Base-by-base conservation (phyloP, 2,329 filamentous ascomycete species). In the Hortaea werneckii region DNA sequence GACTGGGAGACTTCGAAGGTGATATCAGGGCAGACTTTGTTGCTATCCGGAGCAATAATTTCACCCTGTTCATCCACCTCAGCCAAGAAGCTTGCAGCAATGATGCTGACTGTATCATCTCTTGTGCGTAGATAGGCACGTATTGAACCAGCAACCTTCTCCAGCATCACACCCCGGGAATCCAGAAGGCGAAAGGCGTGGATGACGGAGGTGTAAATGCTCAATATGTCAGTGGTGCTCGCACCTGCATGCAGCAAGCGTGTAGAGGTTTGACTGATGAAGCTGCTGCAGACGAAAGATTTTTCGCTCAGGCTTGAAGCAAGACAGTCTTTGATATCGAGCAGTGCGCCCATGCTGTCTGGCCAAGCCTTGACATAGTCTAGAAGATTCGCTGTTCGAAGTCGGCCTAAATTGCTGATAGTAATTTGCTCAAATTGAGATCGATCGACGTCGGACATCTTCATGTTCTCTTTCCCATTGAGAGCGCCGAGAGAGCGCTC, bases 361-460 rank as follows among this genome's bases (percentile, higher is more conserved):
- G 85, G 83, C 85, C 85, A 92, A 46, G 76, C 73, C 47, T 85
- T 74, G 40, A 88, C 80, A 58, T 90, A 88, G 58, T 89, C 83
- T 57, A 88, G 90, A 7, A 92, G 70, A 58, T 87, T 80, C 6
- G 76, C 72, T 40, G 83, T 85, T 38, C 86, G 76, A 41, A 85
- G 70, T 12, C 77, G 74, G 2, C 84, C 85, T 11, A 90, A 72
- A 39, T 42, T 42, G 7, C 5, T 6, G 4, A 35, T 28, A 29
- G 6, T 40, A 1, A 29, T 42, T 26, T 41, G 9, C 13, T 29
- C 13, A 26, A 83, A 87, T 50, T 78, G 78, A 52, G 80, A 75
- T 37, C 84, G 70, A 49, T 86, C 61, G 30, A 46, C 47, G 6
- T 49, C 43, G 29, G 51, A 42, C 6, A 57, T 45, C 26, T 40